phyloP scores from a whole-genome alignment of 169 alveolate species.

The Babesia caballi region DNA sequence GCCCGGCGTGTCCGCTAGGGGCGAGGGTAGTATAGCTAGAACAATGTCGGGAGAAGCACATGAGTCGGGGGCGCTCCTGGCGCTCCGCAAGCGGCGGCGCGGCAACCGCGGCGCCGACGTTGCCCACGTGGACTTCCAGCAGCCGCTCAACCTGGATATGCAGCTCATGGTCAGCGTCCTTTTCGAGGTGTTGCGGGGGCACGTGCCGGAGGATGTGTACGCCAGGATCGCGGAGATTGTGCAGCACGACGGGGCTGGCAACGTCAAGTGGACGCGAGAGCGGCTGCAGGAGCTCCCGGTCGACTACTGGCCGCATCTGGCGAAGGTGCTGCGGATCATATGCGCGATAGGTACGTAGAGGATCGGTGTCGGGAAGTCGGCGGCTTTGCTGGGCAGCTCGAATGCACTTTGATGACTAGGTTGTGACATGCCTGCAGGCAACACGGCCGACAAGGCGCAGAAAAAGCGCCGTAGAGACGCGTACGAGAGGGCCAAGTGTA shows the following conservation, averaged over 20 bases:
- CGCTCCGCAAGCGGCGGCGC: constrained; percentile 7
- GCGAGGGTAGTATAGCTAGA: too few species aligned
- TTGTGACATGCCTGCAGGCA: neutral
- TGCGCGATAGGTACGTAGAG: constrained; percentile 27
- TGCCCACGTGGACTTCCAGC: constrained; percentile 15
- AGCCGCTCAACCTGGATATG: neutral
- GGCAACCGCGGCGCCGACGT: neutral
- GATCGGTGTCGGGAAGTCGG: too few species aligned
- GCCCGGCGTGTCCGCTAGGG: neutral
- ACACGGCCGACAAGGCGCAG: constrained; percentile 35
- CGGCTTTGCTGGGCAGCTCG: too few species aligned
- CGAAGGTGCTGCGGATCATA: constrained; percentile 2
- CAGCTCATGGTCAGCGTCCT: neutral
- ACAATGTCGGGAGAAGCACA: too few species aligned
- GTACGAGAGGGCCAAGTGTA: neutral
- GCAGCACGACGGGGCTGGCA: neutral
- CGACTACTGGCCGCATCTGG: constrained; percentile 19
- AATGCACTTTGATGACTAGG: too few species aligned
- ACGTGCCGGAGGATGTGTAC: neutral
- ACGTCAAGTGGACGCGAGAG: constrained; percentile 3
- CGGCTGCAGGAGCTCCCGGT: neutral
- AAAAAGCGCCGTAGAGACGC: constrained; percentile 18
- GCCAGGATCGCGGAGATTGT: neutral
- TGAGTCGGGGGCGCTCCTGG: neutral
- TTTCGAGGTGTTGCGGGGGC: neutral